These are phyloP conservation scores for Panaeolus papilionaceus DNA, from an alignment of 768 basidiomycete genomes.

Conservation along the genomic window DNA sequence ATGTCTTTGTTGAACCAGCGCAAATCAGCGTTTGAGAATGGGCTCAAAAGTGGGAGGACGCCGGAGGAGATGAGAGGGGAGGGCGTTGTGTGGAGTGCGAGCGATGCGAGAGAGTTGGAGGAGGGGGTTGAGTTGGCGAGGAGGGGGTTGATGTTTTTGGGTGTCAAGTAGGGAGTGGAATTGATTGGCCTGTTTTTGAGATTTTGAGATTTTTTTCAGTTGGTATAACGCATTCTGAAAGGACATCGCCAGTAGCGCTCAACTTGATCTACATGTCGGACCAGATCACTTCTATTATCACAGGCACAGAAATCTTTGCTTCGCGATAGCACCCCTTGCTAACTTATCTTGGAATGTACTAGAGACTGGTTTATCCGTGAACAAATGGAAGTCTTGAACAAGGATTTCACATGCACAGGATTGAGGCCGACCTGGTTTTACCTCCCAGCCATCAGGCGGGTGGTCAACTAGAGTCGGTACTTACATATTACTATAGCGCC, in stretches of 20 bases:
- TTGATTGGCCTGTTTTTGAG: too few species aligned
- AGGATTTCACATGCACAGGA: conserved; percentile 38
- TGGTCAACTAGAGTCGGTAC: neutral
- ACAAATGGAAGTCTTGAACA: conserved; percentile 38
- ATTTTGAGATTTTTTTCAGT: too few species aligned
- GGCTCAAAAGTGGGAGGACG: conserved; percentile 59
- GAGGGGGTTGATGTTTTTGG: conserved; percentile 84
- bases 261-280: too few species aligned
- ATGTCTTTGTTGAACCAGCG: conserved; percentile 79
- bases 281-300: too few species aligned
- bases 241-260: too few species aligned
- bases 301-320: neutral
- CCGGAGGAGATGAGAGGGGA: conserved; percentile 57
- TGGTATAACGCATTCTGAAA: too few species aligned
- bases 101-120: conserved; percentile 81
- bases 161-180: conserved; percentile 46
- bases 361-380: conserved; percentile 11
- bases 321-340: conserved; percentile 14
- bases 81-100: conserved; percentile 71
- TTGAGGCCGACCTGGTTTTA: conserved; percentile 41
- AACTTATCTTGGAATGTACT: neutral
- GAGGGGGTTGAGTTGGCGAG: conserved; percentile 80
- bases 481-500: neutral
- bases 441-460: conserved; percentile 33
- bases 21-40: conserved; percentile 75